Base-by-base conservation (phyloP, 306 rosid species). In the Albizia julibrissin region DNA sequence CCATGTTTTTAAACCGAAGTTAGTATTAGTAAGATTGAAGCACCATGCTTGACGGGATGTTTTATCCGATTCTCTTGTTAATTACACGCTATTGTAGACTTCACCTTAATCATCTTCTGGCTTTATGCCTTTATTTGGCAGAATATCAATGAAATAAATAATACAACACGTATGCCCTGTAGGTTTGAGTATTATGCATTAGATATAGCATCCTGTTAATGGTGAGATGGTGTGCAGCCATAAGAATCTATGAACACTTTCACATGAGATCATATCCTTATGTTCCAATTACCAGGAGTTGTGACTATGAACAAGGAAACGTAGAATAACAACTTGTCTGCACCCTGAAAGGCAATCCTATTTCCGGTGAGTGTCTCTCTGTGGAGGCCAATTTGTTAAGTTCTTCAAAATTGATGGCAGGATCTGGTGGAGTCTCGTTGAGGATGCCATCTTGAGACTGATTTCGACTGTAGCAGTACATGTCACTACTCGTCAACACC, bases 361-460 rank as follows among this genome's bases (percentile, higher is more conserved):
- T 24, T 49, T 66, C 24, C 8, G 10, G 65, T 22, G 31, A 81
- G 78, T 81, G 84, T 40, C 85, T 81, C 24, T 74, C 83, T 40
- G 84, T 47, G 79, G 88, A 86, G 75, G 79, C 67, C 66, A 81
- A 75, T 82, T 83, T 86, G 15, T 78, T 80, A 69, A 83, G 79
- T 43, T 81, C 85, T 80, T 88, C 86, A 67, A 89, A 85, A 70
- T 75, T 76, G 80, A 79, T 77, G 79, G 65, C 78, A 70, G 85
- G 69, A 75, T 83, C 80, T 11, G 73, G 61, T 72, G 67, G 75
- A 42, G 34, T 74, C 40, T 44, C 81, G 61, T 70, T 83, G 79
- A 87, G 54, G 56, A 87, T 86, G 59, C 52, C 78, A 84, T 77
- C 73, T 75, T 80, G 82, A 49, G 82, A 73, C 69, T 79, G 89